Base-by-base conservation (phyloP, 371 early-diverging fungal genomes). In the Haplosporangium sp. region DNA sequence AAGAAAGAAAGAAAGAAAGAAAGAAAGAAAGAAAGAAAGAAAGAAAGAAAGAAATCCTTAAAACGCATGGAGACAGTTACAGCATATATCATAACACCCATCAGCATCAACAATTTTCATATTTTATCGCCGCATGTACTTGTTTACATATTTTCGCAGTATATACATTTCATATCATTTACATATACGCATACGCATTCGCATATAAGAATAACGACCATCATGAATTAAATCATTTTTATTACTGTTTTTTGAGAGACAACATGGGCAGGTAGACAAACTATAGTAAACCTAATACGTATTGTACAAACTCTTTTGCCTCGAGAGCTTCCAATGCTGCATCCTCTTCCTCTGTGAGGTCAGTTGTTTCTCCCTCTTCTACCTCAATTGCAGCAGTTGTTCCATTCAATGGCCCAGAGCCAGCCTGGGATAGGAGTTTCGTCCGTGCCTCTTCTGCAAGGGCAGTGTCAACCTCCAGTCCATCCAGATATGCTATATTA, bases 281-380 rank as follows among this genome's bases (percentile, higher is more conserved):
- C n/a, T 55, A 76, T 40, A 78, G 61, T 8, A 74, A 34, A 4
- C 20, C 71, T 40, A 79, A 65, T 37, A 74, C 59, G 37, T 79
- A 74, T 40, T 74, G 74, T 17, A 47, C 74, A 71, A 64, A 79
- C 52, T 79, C 81, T 52, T 68, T 74, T 11, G 81, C 81, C 42
- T 79, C 81, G 20, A 74, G 61, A 8, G 68, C 71, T 45, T 79
- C 81, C 19, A 79, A 40, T 5, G 81, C 81, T 5, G 64, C 27
- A 2, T 79, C 81, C 10, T 79, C 81, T 55, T 74, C 81, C 34
- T 44, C 38, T 27, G 65, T 71, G 11, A 45, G 15, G 4, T 53
- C 44, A 10, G 52, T 39, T 13, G 66, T 52, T 57, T 70, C 74
- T 3, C 63, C 73, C 8, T 72, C 72, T 45, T 69, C 67, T 61